Percentiles rank a stretch among this genome's conserved stretches.
These are phyloP conservation scores for Paxillus involutus DNA, from an alignment of 768 basidiomycete genomes.

Conservation along the genomic window DNA sequence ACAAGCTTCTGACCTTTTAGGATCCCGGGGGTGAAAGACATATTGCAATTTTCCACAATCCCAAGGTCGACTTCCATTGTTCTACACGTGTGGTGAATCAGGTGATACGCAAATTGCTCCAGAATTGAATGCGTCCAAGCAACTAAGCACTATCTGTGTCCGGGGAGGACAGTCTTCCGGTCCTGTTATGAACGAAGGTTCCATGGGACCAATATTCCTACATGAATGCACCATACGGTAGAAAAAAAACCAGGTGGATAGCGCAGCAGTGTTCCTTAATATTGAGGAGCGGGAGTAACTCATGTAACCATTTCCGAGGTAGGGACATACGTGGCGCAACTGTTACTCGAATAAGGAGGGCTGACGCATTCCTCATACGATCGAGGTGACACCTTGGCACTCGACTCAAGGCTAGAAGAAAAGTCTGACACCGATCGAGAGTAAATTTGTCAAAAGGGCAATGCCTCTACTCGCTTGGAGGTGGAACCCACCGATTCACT, in stretches of 20 bases:
- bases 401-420: constrained; percentile 8
- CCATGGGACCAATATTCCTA: constrained; percentile 18
- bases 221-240: constrained; percentile 21
- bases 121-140: constrained; percentile 16
- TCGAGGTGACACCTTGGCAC: constrained; percentile 23
- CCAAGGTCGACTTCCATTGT: constrained; percentile 31
- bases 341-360: constrained; percentile 18
- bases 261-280: constrained; percentile 31
- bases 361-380: constrained; percentile 12
- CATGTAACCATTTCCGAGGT: constrained; percentile 23
- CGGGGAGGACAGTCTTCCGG: constrained; percentile 25
- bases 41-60: constrained; percentile 25
- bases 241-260: constrained; percentile 24
- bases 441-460: constrained; percentile 32
- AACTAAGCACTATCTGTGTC: constrained; percentile 21
- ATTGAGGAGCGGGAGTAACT: constrained; percentile 20
- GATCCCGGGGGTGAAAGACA: constrained; percentile 14
- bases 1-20: constrained; percentile 20
- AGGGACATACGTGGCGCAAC: constrained; percentile 28
- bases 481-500: constrained; percentile 14
- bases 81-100: constrained; percentile 30
- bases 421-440: constrained; percentile 13
- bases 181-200: constrained; percentile 29
- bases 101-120: constrained; percentile 20
- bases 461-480: constrained; percentile 24